Evolutionary conservation across 2,329 filamentous ascomycete species (phyloP).

Genomic region (Claviceps arundinis): DNA sequence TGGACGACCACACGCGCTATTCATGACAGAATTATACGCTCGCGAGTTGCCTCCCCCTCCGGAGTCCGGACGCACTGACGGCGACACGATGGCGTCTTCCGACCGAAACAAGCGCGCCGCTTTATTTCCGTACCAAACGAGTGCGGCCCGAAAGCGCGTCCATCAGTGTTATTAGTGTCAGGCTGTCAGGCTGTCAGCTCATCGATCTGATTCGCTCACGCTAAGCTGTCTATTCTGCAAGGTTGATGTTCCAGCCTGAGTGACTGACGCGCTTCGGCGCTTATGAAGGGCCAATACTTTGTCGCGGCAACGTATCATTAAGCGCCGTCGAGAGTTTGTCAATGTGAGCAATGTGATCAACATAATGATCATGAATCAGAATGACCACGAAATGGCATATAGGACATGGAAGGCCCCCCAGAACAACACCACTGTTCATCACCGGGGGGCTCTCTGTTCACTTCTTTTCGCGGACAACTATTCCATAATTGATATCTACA

Average conservation of each 20-base stretch:
- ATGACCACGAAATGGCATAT: too few species aligned
- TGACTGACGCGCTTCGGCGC: not conserved
- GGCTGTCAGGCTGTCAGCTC: not conserved
- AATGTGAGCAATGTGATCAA: too few species aligned
- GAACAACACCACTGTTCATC: too few species aligned
- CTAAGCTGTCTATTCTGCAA: not conserved
- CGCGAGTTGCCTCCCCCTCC: not conserved
- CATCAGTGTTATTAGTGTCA: too few species aligned
- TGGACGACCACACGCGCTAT: not conserved
- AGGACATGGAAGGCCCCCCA: too few species aligned
- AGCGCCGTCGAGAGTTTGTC: not conserved
- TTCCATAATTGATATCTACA: too few species aligned
- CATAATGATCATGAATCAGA: too few species aligned
- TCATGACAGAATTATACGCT: not conserved
- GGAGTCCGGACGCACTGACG: too few species aligned
- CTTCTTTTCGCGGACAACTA: too few species aligned
- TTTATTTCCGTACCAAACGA: not conserved
- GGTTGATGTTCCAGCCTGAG: not conserved
- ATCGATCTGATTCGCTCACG: constrained; percentile 2
- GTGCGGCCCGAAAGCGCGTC: not conserved
- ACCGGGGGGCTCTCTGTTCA: too few species aligned
- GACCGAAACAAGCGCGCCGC: not conserved
- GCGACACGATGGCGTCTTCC: constrained; percentile 1
- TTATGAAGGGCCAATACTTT: not conserved
- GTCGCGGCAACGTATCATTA: not conserved